Evolutionary conservation across 805 yeast genomes (phyloP).

Genomic region (Candida maris): DNA sequence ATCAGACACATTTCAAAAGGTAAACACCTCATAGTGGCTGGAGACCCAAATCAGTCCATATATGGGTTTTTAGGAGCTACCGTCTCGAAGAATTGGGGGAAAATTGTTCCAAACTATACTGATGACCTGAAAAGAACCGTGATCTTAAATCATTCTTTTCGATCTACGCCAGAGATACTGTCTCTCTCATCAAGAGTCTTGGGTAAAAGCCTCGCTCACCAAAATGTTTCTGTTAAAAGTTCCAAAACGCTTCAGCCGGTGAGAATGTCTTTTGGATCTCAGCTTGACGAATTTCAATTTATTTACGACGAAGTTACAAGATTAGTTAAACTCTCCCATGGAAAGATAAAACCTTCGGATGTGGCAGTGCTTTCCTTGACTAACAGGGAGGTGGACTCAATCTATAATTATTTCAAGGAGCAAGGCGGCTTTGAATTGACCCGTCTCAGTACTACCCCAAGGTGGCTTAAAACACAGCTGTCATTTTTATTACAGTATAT

Average conservation of each 20-base stretch:
- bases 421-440: conserved; percentile 39
- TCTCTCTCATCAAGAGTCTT: conserved; percentile 36
- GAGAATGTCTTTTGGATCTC: conserved; percentile 25
- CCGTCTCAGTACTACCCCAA: conserved; percentile 44
- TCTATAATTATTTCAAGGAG: conserved; percentile 36
- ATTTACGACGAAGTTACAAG: conserved; percentile 43
- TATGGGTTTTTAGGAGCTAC: conserved; percentile 61
- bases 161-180: conserved; percentile 58
- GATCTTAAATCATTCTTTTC: conserved; percentile 48
- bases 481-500: conserved; percentile 48
- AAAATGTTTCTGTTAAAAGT: conserved; percentile 18
- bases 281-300: conserved; percentile 39
- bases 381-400: conserved; percentile 43
- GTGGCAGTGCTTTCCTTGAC: conserved; percentile 52
- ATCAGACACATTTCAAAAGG: conserved; percentile 35
- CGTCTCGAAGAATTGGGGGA: conserved; percentile 22
- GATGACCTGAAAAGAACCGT: conserved; percentile 28
- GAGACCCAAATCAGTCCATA: conserved; percentile 69
- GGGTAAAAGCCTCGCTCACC: conserved; percentile 12
- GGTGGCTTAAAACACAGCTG: conserved; percentile 47
- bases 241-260: conserved; percentile 21
- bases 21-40: conserved; percentile 62
- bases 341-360: conserved; percentile 42
- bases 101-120: conserved; percentile 14
- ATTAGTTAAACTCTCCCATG: conserved; percentile 39